A percentile compares a stretch with the other conserved stretches of the same genome.
Conservation (phyloP, 129 eudicot species). For the Ambrosia artemisiifolia region DNA sequence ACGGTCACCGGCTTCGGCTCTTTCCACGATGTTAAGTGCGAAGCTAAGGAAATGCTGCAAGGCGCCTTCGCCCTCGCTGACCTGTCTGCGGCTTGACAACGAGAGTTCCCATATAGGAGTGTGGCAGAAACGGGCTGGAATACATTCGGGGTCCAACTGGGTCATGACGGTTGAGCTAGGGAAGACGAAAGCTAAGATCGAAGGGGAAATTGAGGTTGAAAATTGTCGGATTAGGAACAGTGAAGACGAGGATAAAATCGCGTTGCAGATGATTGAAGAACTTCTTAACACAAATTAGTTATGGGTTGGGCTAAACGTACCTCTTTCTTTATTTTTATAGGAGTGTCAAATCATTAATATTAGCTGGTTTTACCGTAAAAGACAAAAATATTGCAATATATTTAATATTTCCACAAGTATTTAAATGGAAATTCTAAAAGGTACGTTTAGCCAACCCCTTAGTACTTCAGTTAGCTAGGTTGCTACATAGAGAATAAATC, state of each 20-base stretch:
- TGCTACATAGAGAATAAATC: constrained; percentile 9
- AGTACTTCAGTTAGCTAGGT: background rate
- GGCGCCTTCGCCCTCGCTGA: constrained; percentile 75
- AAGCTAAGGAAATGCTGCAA: constrained; percentile 82
- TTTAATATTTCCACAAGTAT: no score
- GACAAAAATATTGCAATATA: no score
- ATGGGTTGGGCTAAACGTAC: no score
- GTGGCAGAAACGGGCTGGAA: constrained; percentile 93
- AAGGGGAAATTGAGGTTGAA: constrained; percentile 3
- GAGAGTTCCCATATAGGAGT: constrained; percentile 88
- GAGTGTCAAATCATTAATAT: no score
- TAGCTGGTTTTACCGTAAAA: no score
- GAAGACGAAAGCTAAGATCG: constrained; percentile 26
- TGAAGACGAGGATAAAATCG: constrained; percentile 79
- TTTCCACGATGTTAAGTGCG: constrained; percentile 59
- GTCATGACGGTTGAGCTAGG: constrained; percentile 93
- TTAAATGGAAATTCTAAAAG: no score
- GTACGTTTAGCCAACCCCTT: no score
- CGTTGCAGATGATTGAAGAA: constrained; percentile 96
- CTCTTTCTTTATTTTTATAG: no score
- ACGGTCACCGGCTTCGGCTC: constrained; percentile 26
- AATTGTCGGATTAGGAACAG: constrained; percentile 12
- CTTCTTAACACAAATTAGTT: constrained; percentile 58
- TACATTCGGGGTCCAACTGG: constrained; percentile 71
- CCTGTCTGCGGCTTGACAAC: constrained; percentile 83